These are phyloP conservation scores for Talinum fruticosum DNA, from an alignment of 148 eudicot species.

Conservation along the genomic window DNA sequence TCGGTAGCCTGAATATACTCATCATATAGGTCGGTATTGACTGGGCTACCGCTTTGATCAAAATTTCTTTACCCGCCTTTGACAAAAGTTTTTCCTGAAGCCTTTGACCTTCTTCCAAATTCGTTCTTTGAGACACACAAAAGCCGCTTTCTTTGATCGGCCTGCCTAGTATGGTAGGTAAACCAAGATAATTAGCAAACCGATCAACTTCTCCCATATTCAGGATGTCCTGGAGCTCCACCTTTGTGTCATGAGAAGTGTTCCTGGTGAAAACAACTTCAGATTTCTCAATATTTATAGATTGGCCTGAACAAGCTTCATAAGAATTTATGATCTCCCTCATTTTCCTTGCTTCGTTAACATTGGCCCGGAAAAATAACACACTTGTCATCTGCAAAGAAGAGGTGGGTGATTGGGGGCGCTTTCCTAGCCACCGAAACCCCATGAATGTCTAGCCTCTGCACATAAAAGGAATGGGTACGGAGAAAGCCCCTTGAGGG, in stretches of 20 bases:
- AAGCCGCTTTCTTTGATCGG: no score
- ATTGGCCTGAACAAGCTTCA: not conserved
- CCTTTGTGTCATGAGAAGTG: not conserved
- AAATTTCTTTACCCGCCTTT: no score
- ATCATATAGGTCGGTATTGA: no score
- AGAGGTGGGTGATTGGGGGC: not conserved
- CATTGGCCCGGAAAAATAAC: not conserved
- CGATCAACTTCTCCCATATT: not conserved
- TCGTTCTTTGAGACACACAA: no score
- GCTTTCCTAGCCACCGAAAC: no score
- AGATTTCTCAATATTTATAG: no score
- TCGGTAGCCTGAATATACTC: no score
- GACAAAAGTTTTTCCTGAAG: no score
- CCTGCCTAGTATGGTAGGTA: not conserved
- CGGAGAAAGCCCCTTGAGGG: not conserved
- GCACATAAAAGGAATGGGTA: no score
- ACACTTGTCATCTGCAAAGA: not conserved
- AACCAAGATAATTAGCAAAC: not conserved
- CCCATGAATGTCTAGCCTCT: no score
- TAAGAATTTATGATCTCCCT: not conserved
- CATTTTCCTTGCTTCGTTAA: not conserved
- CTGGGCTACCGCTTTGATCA: no score
- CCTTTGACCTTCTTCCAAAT: no score
- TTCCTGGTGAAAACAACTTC: not conserved
- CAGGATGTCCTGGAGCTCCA: not conserved